These are phyloP conservation scores for Cucurbita moschata DNA, from an alignment of 306 rosid genomes.

Conservation along the genomic window DNA sequence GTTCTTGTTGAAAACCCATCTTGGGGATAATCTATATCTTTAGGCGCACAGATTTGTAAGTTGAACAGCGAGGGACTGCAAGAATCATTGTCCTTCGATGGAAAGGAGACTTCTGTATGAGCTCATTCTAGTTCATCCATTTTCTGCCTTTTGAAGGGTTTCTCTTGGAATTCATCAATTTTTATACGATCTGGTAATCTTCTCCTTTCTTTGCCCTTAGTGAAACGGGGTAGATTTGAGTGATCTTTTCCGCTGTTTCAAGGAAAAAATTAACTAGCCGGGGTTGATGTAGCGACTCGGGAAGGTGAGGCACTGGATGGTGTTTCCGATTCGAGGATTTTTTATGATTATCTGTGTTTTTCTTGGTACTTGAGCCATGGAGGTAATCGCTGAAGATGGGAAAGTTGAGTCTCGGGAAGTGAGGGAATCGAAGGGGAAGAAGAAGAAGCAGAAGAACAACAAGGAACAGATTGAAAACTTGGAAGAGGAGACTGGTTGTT, in stretches of 20 bases:
- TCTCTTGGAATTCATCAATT: not conserved
- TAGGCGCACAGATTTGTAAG: conserved; percentile 44
- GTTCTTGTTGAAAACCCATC: conserved; percentile 6
- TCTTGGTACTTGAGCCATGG: conserved; percentile 42
- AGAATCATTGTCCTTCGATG: not conserved
- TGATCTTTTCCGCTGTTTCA: not conserved
- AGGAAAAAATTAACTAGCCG: not conserved
- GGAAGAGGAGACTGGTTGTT: conserved; percentile 60
- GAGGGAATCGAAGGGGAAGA: conserved; percentile 48
- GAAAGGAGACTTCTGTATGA: not conserved
- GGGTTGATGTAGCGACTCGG: not conserved
- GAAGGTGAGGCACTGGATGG: conserved; percentile 11
- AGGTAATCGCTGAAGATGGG: conserved; percentile 58
- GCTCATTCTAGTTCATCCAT: not conserved
- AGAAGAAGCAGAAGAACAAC: conserved; percentile 46
- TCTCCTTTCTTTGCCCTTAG: not conserved
- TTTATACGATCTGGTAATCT: not conserved
- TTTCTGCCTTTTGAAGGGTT: not conserved
- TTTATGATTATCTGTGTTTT: conserved; percentile 10
- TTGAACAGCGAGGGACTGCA: conserved; percentile 15
- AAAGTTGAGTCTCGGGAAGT: conserved; percentile 63
- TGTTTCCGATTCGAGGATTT: conserved; percentile 24
- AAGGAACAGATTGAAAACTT: conserved; percentile 18
- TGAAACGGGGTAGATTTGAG: not conserved
- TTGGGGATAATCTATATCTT: conserved; percentile 36